These are phyloP conservation scores for Malus sylvestris DNA, from an alignment of 306 rosid species.

Conservation along the genomic window DNA sequence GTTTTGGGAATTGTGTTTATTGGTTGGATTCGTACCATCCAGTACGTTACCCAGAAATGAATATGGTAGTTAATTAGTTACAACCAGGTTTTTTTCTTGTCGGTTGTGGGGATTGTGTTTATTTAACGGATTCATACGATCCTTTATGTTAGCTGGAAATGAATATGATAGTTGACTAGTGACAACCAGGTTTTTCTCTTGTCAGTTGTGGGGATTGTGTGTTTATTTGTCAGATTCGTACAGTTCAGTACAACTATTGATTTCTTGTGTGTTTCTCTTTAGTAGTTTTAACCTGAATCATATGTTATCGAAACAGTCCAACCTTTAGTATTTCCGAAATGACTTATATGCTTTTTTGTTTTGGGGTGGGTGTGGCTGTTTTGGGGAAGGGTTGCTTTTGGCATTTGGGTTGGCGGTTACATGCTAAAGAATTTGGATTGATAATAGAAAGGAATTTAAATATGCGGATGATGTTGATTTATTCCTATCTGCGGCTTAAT, in stretches of 20 bases:
- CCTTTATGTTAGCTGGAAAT: too few relatives aligned
- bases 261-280: background rate
- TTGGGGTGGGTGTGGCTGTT: background rate
- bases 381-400: background rate
- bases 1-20: background rate
- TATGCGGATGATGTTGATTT: background rate
- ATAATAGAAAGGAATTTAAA: background rate
- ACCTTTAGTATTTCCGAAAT: background rate
- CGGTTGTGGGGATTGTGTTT: background rate
- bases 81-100: background rate
- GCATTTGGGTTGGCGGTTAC: background rate
- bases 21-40: background rate
- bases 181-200: background rate
- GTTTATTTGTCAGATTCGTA: background rate
- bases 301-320: background rate
- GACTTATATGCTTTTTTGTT: background rate
- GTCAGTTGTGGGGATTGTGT: background rate
- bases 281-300: background rate
- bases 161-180: background rate
- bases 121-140: background rate
- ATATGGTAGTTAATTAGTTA: background rate
- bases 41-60: too few relatives aligned
- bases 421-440: background rate
- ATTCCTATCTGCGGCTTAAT: background rate
- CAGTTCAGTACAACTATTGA: background rate